Evolutionary conservation across 2,329 filamentous ascomycete species (phyloP).

Genomic region (Fusarium citri): DNA sequence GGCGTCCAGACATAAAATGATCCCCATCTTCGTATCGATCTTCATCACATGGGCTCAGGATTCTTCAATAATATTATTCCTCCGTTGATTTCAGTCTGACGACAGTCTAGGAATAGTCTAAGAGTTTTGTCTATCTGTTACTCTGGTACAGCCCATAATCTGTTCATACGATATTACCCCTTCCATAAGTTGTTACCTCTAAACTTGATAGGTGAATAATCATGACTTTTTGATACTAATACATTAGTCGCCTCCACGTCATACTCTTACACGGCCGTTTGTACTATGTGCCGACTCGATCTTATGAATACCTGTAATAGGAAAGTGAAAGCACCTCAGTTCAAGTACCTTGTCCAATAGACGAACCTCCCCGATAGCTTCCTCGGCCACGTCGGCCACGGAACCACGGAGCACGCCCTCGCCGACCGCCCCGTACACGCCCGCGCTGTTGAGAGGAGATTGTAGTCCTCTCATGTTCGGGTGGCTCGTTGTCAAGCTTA

Average conservation of each 20-base stretch:
- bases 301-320: background rate
- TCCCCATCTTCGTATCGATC: background rate
- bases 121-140: background rate
- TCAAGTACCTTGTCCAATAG: constrained; percentile 10
- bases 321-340: background rate
- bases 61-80: background rate
- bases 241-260: background rate
- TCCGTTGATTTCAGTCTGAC: background rate
- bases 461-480: constrained; percentile 5
- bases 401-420: constrained; percentile 43
- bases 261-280: background rate
- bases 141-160: background rate
- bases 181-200: background rate
- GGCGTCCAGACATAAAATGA: background rate
- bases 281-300: background rate
- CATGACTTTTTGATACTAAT: constrained; percentile 2
- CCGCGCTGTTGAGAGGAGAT: constrained; percentile 20
- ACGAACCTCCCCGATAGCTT: constrained; percentile 19
- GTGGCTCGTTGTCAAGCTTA: constrained; percentile 21
- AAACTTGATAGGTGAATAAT: background rate
- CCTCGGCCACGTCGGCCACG: constrained; percentile 47
- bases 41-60: background rate
- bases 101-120: background rate
- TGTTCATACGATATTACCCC: background rate
- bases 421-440: constrained; percentile 41